Conservation (phyloP, 2,329 filamentous ascomycete species). For the Keithomyces neogunnii region DNA sequence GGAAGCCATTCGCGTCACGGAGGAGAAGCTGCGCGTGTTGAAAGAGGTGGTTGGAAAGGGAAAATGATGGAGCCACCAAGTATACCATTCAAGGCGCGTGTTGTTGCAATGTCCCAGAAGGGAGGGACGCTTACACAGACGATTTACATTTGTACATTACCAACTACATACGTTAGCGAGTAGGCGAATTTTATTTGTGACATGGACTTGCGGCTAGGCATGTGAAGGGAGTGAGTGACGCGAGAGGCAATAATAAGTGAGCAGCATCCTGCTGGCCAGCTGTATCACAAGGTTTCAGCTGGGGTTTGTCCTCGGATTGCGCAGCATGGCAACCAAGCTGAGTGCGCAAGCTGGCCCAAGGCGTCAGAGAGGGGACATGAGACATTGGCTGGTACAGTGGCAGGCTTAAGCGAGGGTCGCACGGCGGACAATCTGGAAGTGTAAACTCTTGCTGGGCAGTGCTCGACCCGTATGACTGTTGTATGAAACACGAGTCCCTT, state of each 20-base stretch:
- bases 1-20: conserved; percentile 76
- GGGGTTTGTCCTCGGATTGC: not conserved
- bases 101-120: conserved; percentile 10
- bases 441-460: no score
- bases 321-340: not conserved
- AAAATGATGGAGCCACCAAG: conserved; percentile 10
- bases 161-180: conserved; percentile 1
- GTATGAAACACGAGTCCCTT: no score
- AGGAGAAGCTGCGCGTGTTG: conserved; percentile 71
- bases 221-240: no score
- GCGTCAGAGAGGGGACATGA: no score
- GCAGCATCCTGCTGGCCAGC: no score
- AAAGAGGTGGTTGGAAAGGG: conserved; percentile 59
- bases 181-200: conserved; percentile 3
- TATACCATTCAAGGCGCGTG: not conserved
- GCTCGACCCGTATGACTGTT: no score
- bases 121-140: conserved; percentile 5
- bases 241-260: no score
- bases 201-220: no score
- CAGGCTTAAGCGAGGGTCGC: no score
- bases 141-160: conserved; percentile 4
- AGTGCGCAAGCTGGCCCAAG: not conserved
- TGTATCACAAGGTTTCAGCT: no score
- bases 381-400: no score
- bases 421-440: no score